phyloP scores from a whole-genome alignment of 805 yeast genomes.

The Metschnikowia lunata region DNA sequence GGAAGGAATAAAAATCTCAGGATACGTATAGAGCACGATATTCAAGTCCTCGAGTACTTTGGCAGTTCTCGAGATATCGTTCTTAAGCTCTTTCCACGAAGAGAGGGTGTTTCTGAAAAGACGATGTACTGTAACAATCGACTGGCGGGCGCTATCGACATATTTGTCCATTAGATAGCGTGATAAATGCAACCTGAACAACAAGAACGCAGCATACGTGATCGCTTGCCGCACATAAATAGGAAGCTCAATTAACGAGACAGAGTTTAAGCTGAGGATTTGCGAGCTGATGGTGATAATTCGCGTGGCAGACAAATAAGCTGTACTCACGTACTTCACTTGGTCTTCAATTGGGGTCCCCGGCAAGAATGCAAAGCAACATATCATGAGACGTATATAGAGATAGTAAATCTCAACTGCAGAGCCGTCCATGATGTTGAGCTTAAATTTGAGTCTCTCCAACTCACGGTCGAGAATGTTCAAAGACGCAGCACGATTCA shows the following conservation, averaged over 20 bases:
- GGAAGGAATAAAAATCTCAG: conserved; percentile 60
- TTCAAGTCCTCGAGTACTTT: conserved; percentile 85
- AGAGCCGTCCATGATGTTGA: conserved; percentile 60
- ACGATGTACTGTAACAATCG: conserved; percentile 89
- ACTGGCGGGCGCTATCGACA: conserved; percentile 85
- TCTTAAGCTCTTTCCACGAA: conserved; percentile 87
- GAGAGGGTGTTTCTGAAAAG: conserved; percentile 80
- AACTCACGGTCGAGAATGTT: conserved; percentile 76
- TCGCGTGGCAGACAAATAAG: conserved; percentile 76
- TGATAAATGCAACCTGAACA: conserved; percentile 78
- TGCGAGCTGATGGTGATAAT: conserved; percentile 74
- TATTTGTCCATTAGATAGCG: conserved; percentile 69
- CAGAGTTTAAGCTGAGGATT: conserved; percentile 50
- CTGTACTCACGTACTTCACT: conserved; percentile 75
- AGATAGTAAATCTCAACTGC: conserved; percentile 73
- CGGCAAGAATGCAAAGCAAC: conserved; percentile 88
- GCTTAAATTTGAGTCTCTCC: conserved; percentile 61
- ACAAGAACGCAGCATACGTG: conserved; percentile 69
- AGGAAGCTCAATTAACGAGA: conserved; percentile 77
- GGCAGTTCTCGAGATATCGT: conserved; percentile 88
- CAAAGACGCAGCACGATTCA: conserved; percentile 74
- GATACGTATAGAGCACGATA: conserved; percentile 80
- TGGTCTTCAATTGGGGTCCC: conserved; percentile 86
- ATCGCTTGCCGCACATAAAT: conserved; percentile 84
- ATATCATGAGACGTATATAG: conserved; percentile 74